phyloP scores from a whole-genome alignment of 257 asterid genomes.

The Solanum appendiculatum region DNA sequence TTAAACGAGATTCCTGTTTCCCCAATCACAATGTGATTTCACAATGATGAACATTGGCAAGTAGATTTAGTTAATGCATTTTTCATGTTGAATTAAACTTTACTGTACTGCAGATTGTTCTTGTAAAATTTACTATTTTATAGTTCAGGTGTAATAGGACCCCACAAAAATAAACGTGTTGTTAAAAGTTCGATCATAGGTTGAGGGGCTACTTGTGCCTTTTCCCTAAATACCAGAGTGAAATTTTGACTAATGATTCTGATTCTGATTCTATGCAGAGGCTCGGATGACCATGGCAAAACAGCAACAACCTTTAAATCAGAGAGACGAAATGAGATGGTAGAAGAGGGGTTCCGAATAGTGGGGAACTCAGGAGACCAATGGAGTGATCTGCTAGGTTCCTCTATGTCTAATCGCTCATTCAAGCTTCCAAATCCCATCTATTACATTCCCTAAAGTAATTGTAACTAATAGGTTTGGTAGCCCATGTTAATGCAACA shows the following conservation, averaged over 20 bases:
- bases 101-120: not conserved
- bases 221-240: not conserved
- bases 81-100: not conserved
- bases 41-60: not conserved
- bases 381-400: conserved; percentile 77
- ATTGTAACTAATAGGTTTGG: not conserved
- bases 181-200: not conserved
- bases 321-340: conserved; percentile 50
- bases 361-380: conserved; percentile 75
- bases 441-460: conserved; percentile 47
- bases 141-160: too few species aligned
- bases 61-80: not conserved
- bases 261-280: conserved; percentile 20
- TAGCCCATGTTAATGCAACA: not conserved
- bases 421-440: conserved; percentile 85
- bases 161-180: too few species aligned
- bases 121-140: not conserved
- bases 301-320: conserved; percentile 46
- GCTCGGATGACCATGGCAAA: conserved; percentile 42
- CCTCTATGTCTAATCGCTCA: conserved; percentile 40
- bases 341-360: conserved; percentile 53
- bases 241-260: not conserved
- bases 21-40: not conserved
- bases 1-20: not conserved
- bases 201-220: not conserved